Evolutionary conservation across 163 green algal genomes (phyloP).

Genomic region (Volvox carteri): DNA sequence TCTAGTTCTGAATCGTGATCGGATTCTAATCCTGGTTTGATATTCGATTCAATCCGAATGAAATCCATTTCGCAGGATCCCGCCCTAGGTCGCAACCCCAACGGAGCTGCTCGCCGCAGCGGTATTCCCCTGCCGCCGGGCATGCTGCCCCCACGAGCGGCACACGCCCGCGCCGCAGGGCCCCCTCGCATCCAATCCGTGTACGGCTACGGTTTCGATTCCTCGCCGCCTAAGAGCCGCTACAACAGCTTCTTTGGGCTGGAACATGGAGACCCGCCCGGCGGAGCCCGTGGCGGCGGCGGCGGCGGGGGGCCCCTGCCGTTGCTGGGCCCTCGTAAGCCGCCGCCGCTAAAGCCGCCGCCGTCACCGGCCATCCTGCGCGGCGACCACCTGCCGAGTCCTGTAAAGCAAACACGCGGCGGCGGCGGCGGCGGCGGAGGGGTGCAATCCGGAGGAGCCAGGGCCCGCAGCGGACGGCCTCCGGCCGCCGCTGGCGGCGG

Average conservation of each 20-base stretch:
- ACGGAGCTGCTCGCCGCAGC: conserved; percentile 1
- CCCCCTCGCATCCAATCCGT: conserved; percentile 26
- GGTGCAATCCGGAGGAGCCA: not conserved
- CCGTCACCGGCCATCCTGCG: conserved; percentile 4
- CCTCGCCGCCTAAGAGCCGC: conserved; percentile 26
- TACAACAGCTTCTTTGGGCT: conserved; percentile 43
- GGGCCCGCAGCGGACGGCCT: not conserved
- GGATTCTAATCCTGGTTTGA: no score
- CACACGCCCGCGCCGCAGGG: not conserved
- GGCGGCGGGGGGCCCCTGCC: not conserved
- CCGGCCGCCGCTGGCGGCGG: not conserved
- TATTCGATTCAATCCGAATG: no score
- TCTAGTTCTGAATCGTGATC: no score
- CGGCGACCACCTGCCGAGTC: conserved; percentile 20
- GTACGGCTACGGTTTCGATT: conserved; percentile 2
- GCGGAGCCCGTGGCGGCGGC: not conserved
- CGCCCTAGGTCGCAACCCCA: not conserved
- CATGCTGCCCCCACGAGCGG: not conserved
- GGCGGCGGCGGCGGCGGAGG: not conserved
- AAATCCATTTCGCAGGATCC: not conserved
- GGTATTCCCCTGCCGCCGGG: conserved; percentile 36
- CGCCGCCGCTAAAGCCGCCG: conserved; percentile 6
- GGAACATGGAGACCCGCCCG: not conserved
- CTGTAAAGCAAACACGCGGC: not conserved
- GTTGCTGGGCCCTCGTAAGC: not conserved